Evolutionary conservation across 2,329 filamentous ascomycete species (phyloP).

Genomic region (Furcasterigmium furcatum): DNA sequence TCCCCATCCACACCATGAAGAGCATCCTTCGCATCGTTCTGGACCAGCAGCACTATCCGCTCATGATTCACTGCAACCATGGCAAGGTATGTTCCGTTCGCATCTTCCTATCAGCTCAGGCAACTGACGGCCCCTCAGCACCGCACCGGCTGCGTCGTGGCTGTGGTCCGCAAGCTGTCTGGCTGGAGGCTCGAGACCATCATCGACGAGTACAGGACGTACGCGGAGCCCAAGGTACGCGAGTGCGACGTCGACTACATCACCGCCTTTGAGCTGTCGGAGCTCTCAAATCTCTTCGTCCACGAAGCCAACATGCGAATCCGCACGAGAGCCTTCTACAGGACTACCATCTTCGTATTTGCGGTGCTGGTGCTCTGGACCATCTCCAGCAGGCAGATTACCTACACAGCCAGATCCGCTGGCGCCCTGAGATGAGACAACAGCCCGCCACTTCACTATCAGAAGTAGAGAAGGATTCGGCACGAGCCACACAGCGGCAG

Average conservation of each 20-base stretch:
- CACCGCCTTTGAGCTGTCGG: constrained; percentile 39
- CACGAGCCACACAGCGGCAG: neutral
- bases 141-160: constrained; percentile 86
- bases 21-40: constrained; percentile 69
- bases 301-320: constrained; percentile 16
- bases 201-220: constrained; percentile 70
- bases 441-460: neutral
- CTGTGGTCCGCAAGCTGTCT: constrained; percentile 69
- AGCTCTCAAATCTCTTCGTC: constrained; percentile 33
- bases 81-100: constrained; percentile 56
- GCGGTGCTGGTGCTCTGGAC: constrained; percentile 41
- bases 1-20: constrained; percentile 64
- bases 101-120: neutral
- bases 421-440: constrained; percentile 7
- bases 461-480: neutral
- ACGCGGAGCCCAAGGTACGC: constrained; percentile 57
- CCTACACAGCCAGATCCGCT: constrained; percentile 8
- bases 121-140: constrained; percentile 47
- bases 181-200: constrained; percentile 62
- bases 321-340: constrained; percentile 32
- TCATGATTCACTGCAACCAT: constrained; percentile 91
- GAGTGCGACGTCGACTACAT: constrained; percentile 61
- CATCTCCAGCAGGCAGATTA: constrained; percentile 29
- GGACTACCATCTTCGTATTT: constrained; percentile 38
- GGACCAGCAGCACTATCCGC: constrained; percentile 70